Percentiles rank a stretch among this genome's conserved stretches.
These are phyloP conservation scores for Ogataea hybrid DNA, from an alignment of 1,139 yeast species.

Conservation along the genomic window DNA sequence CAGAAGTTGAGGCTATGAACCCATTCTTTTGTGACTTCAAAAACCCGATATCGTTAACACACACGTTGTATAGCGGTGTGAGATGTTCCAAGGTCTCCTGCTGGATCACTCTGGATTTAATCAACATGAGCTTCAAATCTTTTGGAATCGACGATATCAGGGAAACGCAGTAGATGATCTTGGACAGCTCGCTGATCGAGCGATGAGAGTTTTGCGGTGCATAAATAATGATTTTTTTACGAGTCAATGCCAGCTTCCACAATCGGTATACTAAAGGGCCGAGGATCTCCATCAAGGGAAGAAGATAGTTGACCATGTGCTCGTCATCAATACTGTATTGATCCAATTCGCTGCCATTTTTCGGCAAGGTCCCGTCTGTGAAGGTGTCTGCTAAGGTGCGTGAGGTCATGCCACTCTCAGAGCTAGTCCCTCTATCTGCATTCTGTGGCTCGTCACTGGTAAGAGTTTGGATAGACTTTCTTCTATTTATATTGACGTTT, in stretches of 20 bases:
- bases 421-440: slow-evolving; percentile 7
- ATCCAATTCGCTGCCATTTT: slow-evolving; percentile 2
- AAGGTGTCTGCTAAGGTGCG: slow-evolving; percentile 5
- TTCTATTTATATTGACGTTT: slow-evolving; percentile 18
- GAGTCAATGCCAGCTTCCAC: slow-evolving; percentile 65
- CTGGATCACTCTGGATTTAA: slow-evolving; percentile 26
- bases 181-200: slow-evolving; percentile 40
- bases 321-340: slow-evolving; percentile 19
- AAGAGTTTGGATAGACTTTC: slow-evolving; percentile 21
- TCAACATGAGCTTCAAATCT: slow-evolving; percentile 28
- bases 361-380: slow-evolving; percentile 4
- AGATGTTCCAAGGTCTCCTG: slow-evolving; percentile 33
- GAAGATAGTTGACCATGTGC: slow-evolving; percentile 52
- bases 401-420: slow-evolving; percentile 13
- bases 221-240: slow-evolving; percentile 61
- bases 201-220: slow-evolving; percentile 18
- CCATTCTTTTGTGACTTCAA: slow-evolving; percentile 30
- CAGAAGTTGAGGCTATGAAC: slow-evolving; percentile 68
- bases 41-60: slow-evolving; percentile 54
- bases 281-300: slow-evolving; percentile 46
- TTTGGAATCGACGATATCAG: slow-evolving; percentile 47
- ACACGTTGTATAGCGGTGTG: slow-evolving; percentile 62
- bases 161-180: slow-evolving; percentile 47
- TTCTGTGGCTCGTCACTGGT: slow-evolving; percentile 15
- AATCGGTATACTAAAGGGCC: slow-evolving; percentile 75